Base-by-base conservation (phyloP, 192 early-diverging fungal species). In the Umbelopsis sp. region DNA sequence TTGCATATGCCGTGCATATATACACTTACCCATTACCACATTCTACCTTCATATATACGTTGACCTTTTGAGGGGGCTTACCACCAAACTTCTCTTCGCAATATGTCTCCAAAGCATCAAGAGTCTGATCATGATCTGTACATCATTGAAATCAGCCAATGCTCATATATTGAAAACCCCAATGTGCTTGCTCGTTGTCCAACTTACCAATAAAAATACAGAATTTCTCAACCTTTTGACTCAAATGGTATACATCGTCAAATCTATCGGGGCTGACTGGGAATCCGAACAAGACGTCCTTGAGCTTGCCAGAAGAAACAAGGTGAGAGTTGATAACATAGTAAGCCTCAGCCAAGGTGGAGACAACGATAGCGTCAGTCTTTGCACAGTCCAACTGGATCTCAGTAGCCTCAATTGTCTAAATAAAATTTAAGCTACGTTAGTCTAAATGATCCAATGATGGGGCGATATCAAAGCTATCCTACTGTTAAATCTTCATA, bases 331-430 rank as follows among this genome's bases (percentile, higher is more conserved):
- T 49, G 37, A 78, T 78, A 44, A 78, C 45, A 48, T 66, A 66
- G 48, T 73, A 66, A 41, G 77, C 77, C 48, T 78, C 77, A 6
- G 77, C 77, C 49, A 78, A 33, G 10, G 77, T 78, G 41, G 71
- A 73, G 8, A 78, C 77, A 2, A 78, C 72, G 66, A 78, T 74
- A 46, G 72, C 68, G 37, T 76, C 52, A 13, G 77, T 68, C 4
- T 61, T 50, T 1, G 71, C 69, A 22, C 7, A 27, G 15, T 58
- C 46, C 15, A 78, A 46, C 22, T 78, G 69, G 5, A 78, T 67
- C 35, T 65, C 72, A 16, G 77, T 61, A 33, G 67, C 77, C 45
- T 78, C 77, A 35, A 78, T 67, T 9, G 77, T 78, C 72, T 76
- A 51, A 48, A 20, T 10, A 30, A 23, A 9, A 25, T 30, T 30